Conservation (phyloP, 2,329 filamentous ascomycete genomes). For the Apiospora koreana region DNA sequence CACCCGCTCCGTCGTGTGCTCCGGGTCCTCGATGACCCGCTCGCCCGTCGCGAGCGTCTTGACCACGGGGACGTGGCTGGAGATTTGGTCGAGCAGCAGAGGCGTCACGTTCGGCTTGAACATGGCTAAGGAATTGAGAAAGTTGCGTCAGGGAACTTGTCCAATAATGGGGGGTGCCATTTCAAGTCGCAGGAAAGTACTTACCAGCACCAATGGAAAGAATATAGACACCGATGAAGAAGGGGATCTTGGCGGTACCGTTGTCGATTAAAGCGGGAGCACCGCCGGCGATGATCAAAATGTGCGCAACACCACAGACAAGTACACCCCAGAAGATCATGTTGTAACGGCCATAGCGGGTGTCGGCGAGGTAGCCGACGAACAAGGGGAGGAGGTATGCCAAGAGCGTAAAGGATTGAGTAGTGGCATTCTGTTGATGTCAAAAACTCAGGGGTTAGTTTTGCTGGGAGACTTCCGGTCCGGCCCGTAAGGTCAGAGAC, state of each 20-base stretch:
- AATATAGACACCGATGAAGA: slow-evolving; percentile 50
- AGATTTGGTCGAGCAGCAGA: slow-evolving; percentile 68
- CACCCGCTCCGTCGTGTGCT: slow-evolving; percentile 64
- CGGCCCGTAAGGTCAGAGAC: too few species aligned
- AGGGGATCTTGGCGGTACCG: slow-evolving; percentile 48
- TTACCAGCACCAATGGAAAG: slow-evolving; percentile 65
- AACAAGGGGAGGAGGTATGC: slow-evolving; percentile 59
- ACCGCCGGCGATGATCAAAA: slow-evolving; percentile 65
- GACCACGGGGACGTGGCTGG: slow-evolving; percentile 54
- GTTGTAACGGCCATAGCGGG: slow-evolving; percentile 68
- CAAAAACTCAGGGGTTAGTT: not conserved
- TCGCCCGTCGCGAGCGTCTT: slow-evolving; percentile 56
- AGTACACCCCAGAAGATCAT: slow-evolving; percentile 72
- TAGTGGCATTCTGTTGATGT: slow-evolving; percentile 43
- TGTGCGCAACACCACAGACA: slow-evolving; percentile 66
- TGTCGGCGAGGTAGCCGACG: slow-evolving; percentile 63
- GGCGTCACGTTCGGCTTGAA: slow-evolving; percentile 77
- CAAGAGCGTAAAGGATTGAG: slow-evolving; percentile 56
- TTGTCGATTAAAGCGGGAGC: slow-evolving; percentile 44
- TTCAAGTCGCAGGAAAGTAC: slow-evolving; percentile 10
- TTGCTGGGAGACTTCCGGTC: too few species aligned
- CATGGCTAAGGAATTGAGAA: slow-evolving; percentile 31
- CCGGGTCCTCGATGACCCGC: slow-evolving; percentile 68
- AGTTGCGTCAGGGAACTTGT: not conserved
- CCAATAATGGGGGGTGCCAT: too few species aligned